Evolutionary conservation across 2,329 filamentous ascomycete genomes (phyloP), one percentile per base, ranked within the genome.

Genomic region (Venturia oleaginea): DNA sequence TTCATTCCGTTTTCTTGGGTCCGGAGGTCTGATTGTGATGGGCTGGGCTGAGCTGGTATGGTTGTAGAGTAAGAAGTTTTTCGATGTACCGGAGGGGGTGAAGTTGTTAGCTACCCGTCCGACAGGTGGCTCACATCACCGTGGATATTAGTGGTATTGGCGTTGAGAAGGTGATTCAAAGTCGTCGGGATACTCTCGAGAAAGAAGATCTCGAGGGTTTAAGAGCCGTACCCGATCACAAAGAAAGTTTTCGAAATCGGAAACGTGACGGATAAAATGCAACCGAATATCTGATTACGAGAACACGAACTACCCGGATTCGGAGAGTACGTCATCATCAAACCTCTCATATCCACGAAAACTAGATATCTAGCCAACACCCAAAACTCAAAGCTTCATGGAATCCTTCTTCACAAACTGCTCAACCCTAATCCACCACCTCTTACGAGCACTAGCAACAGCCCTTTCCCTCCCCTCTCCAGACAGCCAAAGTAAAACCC

Each of bases 221-320:
- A 7, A 65, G 72, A 34, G 66, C 30, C 62, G 10, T 72, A 19
- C 72, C 72, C 0, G 73, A 75, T 62, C 68, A 67, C 66, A 75
- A 76, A 66, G 73, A 75, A 65, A 71, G 68, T 34, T 34, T 75
- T 71, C 60, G 73, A 76, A 62, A 68, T 48, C 61, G 73, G 73
- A 10, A 75, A 75, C 64, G 24, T 64, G 4, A 62, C 66, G 24
- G 73, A 75, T 54, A 34, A 46, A 4, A 22, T 65, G 1, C 73
- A 75, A 63, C 73, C 74, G 11, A 79, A 79, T 67, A 75, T 78
- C 62, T 80, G 77, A 77, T 67, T 72, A 0, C 73, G 75, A 0
- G 75, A 77, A 8, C 68, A 71, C 4, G 67, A 67, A n/a, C 68
- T 78, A 4, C 75, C 75, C 0, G 76, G 76, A 0, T 79, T 79